phyloP scores from a whole-genome alignment of 2,329 filamentous ascomycete species.

The Botrytis galanthina region DNA sequence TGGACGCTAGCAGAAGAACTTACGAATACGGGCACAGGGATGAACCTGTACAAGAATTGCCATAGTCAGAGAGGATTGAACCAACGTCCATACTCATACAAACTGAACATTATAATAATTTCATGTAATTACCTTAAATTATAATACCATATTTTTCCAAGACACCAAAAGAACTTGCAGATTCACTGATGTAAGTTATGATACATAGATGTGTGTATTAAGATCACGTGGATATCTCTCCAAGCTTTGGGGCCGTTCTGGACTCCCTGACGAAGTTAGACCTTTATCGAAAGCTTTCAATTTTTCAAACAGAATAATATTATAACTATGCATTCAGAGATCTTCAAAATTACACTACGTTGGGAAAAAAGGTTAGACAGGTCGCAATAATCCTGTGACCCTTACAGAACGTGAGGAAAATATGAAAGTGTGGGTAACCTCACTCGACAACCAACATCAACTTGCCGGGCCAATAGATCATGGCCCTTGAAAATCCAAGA shows the following conservation, averaged over 20 bases:
- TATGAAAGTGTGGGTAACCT: neutral
- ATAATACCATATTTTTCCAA: neutral
- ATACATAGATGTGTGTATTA: neutral
- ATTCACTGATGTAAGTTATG: neutral
- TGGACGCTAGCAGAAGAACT: neutral
- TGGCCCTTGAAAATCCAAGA: neutral
- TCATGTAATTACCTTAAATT: neutral
- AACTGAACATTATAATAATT: neutral
- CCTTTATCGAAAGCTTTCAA: neutral
- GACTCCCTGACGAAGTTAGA: neutral
- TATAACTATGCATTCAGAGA: neutral
- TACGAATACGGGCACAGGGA: slow-evolving; percentile 1
- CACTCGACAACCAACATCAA: neutral
- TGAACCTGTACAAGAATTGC: slow-evolving; percentile 1
- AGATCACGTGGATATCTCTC: neutral
- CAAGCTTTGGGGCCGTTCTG: neutral
- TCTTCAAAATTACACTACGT: neutral
- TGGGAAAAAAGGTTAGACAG: neutral
- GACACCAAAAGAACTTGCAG: neutral
- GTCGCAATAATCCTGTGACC: neutral
- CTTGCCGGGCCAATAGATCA: neutral
- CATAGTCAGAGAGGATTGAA: neutral
- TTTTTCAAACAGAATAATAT: neutral
- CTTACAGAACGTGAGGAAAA: neutral
- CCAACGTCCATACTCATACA: neutral